Evolutionary conservation across 345 rosid genomes (phyloP).

Genomic region (Combretum micranthum): DNA sequence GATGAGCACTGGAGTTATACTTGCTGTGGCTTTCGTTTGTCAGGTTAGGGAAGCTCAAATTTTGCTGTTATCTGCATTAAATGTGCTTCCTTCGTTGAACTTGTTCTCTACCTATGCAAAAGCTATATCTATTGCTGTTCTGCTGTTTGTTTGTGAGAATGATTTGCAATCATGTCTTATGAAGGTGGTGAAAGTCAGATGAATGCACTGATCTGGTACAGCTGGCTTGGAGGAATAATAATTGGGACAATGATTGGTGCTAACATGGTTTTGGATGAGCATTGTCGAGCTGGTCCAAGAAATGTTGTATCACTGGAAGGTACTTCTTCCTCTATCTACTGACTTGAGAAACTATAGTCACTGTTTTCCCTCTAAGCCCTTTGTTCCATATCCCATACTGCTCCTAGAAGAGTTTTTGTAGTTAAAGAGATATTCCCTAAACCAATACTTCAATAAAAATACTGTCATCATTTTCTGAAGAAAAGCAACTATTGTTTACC

Average conservation of each 20-base stretch:
- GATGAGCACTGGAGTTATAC: conserved; percentile 90
- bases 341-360: too few relatives aligned
- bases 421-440: too few relatives aligned
- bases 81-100: background rate
- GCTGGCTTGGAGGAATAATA: conserved; percentile 95
- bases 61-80: background rate
- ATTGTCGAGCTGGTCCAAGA: conserved; percentile 87
- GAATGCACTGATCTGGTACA: conserved; percentile 81
- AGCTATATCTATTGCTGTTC: background rate
- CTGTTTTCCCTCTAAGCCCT: too few relatives aligned
- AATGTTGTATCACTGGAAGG: conserved; percentile 99
- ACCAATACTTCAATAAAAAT: too few relatives aligned
- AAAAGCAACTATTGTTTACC: too few relatives aligned
- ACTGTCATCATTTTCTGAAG: too few relatives aligned
- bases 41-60: conserved; percentile 44
- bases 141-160: conserved; percentile 8
- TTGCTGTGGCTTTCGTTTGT: conserved; percentile 74
- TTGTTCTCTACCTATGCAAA: background rate
- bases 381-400: too few relatives aligned
- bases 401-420: too few relatives aligned
- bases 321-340: conserved; percentile 9
- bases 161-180: conserved; percentile 14
- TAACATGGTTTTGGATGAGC: conserved; percentile 88
- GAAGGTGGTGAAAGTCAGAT: conserved; percentile 85
- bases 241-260: conserved; percentile 94